A percentile compares a stretch with the other conserved stretches of the same genome.
Evolutionary conservation across 306 rosid genomes (phyloP).

Genomic region (Argentina anserina): DNA sequence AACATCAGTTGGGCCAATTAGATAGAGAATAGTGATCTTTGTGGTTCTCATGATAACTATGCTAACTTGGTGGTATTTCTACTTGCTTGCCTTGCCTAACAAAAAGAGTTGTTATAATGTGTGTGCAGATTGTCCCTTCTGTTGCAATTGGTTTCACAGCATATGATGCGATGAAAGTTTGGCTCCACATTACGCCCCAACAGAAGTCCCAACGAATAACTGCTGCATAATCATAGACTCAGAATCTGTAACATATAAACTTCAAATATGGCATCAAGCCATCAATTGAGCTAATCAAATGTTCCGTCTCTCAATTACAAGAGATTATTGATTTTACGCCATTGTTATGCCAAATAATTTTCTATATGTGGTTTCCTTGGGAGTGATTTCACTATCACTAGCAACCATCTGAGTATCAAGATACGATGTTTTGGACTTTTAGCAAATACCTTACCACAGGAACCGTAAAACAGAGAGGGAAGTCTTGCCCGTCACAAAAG

Average conservation of each 20-base stretch:
- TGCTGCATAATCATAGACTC: constrained; percentile 23
- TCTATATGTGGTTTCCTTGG: neutral
- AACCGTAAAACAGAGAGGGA: neutral
- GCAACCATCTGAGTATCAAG: neutral
- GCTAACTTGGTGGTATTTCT: neutral
- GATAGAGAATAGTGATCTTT: neutral
- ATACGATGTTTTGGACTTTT: neutral
- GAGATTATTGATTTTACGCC: neutral
- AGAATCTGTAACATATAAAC: neutral
- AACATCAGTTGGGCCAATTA: neutral
- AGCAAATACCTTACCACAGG: neutral
- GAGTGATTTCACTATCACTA: neutral
- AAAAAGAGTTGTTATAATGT: neutral
- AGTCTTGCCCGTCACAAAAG: neutral
- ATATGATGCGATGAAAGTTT: constrained; percentile 70
- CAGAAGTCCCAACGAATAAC: constrained; percentile 54
- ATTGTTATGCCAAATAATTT: neutral
- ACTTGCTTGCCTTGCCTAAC: neutral
- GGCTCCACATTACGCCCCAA: constrained; percentile 73
- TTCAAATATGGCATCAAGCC: neutral
- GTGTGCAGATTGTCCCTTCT: constrained; percentile 79
- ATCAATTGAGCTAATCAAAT: neutral
- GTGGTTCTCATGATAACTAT: neutral
- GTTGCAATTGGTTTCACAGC: constrained; percentile 89
- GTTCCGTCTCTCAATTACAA: neutral